A percentile compares a stretch with the other conserved stretches of the same genome.
Conservation (phyloP, 495 filamentous ascomycete species). For the Penicillium dipodomyicola region DNA sequence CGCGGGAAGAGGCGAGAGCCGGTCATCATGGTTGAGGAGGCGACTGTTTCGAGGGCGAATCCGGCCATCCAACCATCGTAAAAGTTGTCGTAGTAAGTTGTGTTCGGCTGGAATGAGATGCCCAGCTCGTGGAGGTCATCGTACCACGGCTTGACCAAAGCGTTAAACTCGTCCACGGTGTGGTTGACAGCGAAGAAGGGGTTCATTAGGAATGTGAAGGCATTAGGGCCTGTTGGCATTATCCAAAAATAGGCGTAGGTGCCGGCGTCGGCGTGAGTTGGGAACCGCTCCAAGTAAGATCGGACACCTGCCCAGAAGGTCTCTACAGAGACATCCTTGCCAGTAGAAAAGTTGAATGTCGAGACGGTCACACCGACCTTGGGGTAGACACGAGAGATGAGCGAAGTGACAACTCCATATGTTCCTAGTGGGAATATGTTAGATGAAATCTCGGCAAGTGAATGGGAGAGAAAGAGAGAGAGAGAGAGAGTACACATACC, state of each 20-base stretch:
- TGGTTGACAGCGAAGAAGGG: slow-evolving; percentile 53
- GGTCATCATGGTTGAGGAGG: slow-evolving; percentile 32
- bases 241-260: slow-evolving; percentile 54
- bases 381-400: slow-evolving; percentile 46
- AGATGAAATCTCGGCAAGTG: not conserved
- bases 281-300: slow-evolving; percentile 48
- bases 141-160: slow-evolving; percentile 48
- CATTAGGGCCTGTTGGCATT: slow-evolving; percentile 15
- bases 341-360: slow-evolving; percentile 40
- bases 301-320: slow-evolving; percentile 52
- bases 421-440: slow-evolving; percentile 24
- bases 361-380: slow-evolving; percentile 42
- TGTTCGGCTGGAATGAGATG: slow-evolving; percentile 42
- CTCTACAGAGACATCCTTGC: slow-evolving; percentile 31
- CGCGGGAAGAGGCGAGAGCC: slow-evolving; percentile 55
- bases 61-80: slow-evolving; percentile 45
- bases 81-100: slow-evolving; percentile 50
- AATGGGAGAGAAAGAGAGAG: not conserved
- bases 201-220: slow-evolving; percentile 23
- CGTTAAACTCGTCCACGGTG: slow-evolving; percentile 42
- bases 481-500: slow-evolving; percentile 4
- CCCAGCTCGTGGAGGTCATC: slow-evolving; percentile 32
- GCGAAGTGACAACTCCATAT: slow-evolving; percentile 52
- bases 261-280: slow-evolving; percentile 47
- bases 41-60: slow-evolving; percentile 50